Conservation (phyloP, 208 protist species). For the Acanthamoeba culbertsoni region DNA sequence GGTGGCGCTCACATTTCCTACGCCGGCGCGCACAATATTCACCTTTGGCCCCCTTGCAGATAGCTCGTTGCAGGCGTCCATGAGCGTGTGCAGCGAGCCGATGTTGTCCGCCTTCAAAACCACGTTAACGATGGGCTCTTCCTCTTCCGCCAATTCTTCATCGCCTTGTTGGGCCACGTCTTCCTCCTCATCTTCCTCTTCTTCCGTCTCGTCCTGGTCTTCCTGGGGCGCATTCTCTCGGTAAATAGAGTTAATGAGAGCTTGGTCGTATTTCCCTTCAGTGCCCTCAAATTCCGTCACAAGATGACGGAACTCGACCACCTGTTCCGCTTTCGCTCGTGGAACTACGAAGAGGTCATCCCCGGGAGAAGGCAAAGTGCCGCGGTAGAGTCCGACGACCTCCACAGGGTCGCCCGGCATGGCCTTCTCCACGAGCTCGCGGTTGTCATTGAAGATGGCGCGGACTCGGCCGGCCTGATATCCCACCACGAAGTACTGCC, state of each 20-base stretch:
- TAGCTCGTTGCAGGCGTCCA: conserved; percentile 58
- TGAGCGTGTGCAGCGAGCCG: conserved; percentile 45
- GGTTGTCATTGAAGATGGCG: conserved; percentile 13
- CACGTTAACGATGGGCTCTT: conserved; percentile 7
- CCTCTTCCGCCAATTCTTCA: neutral
- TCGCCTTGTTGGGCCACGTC: neutral
- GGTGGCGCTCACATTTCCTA: conserved; percentile 27
- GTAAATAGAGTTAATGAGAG: conserved; percentile 36
- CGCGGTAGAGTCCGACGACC: conserved; percentile 5
- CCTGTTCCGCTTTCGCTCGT: conserved; percentile 32
- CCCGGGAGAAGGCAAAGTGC: conserved; percentile 1
- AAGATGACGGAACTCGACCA: conserved; percentile 52
- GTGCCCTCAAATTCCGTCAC: conserved; percentile 31
- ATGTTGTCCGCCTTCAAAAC: conserved; percentile 60
- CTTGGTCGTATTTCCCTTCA: conserved; percentile 55
- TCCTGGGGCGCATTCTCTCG: neutral
- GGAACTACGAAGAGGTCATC: conserved; percentile 57
- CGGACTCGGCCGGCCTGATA: conserved; percentile 30
- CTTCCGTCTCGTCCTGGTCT: neutral
- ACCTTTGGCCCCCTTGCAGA: neutral
- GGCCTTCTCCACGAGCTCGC: neutral
- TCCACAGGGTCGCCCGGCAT: conserved; percentile 49
- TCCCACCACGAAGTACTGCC: conserved; percentile 52
- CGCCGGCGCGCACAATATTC: conserved; percentile 38
- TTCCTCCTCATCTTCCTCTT: neutral